Base-by-base conservation (phyloP, 805 yeast species). In the Clavispora fructus region DNA sequence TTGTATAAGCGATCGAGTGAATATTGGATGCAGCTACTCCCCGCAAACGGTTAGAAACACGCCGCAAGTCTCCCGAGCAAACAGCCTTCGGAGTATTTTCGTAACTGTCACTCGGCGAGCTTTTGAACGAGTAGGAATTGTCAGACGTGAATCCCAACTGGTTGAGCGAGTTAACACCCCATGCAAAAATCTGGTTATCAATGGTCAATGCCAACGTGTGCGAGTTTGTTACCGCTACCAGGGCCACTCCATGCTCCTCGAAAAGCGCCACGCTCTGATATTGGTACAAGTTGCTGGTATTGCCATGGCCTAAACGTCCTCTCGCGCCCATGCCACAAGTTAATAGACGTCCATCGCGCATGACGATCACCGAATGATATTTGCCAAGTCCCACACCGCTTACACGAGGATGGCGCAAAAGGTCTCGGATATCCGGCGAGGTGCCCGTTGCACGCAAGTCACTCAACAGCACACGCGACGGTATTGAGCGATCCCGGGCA, bases 101-200 rank as follows among this genome's bases (percentile, higher is more conserved):
- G 47, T 63, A 71, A 6, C 52, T 46, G 25, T 69, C 74, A 9
- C 55, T 41, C 25, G 54, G 57, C 6, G 56, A 61, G 25, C 57
- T 59, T 13, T 55, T 48, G 12, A 51, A 46, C 7, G 56, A 40
- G 19, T 53, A 46, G n/a, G 53, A 29, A 9, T 45, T 41, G 7
- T 55, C 39, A 2, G 56, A 33, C 7, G 64, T 53, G 31, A 55
- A 57, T 0, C 95, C 95, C 19, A 87, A 62, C 59, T 87, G 95
- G n/a, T 76, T 77, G 59, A 63, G 74, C 14, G 73, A 69, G 56
- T 87, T 87, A 49, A 80, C 72, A 0, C 97, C 97, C 95, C 96
- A 91, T 0, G 90, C 64, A 50, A 72, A 85, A 1, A 88, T 67
- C n/a, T 74, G 74, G 33, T 81, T 80, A 13, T 63, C 53, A 0